Percentiles rank a stretch among this genome's conserved stretches.
Evolutionary conservation across 2,329 filamentous ascomycete species (phyloP).

Genomic region (Arthrinium puccinioides): DNA sequence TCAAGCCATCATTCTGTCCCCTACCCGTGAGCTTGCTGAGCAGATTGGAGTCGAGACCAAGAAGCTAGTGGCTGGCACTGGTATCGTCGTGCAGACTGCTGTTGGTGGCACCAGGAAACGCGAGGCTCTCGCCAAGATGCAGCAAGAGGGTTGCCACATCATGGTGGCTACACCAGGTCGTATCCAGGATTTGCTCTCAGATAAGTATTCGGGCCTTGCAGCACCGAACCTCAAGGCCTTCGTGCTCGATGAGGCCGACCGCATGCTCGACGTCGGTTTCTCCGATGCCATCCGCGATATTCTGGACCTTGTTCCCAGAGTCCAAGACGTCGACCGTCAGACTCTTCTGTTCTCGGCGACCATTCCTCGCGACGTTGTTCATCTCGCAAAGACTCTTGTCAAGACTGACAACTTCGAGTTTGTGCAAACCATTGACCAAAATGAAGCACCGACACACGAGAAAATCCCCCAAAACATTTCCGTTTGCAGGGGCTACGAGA

Average conservation of each 20-base stretch:
- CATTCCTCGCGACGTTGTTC: conserved; percentile 75
- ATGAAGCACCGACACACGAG: conserved; percentile 80
- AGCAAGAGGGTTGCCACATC: conserved; percentile 74
- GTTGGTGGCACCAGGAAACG: conserved; percentile 85
- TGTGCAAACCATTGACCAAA: conserved; percentile 75
- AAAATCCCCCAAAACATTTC: conserved; percentile 76
- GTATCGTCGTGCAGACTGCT: conserved; percentile 64
- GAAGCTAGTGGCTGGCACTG: conserved; percentile 58
- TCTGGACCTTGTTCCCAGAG: conserved; percentile 53
- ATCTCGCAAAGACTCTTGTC: conserved; percentile 70
- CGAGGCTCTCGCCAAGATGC: conserved; percentile 59
- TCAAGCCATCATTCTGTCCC: conserved; percentile 66
- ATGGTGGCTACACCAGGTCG: conserved; percentile 88
- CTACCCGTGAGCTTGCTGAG: conserved; percentile 73
- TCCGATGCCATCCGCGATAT: conserved; percentile 58
- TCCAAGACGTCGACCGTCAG: conserved; percentile 62
- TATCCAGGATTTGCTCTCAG: conserved; percentile 71
- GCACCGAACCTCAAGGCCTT: conserved; percentile 83
- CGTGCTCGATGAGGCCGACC: conserved; percentile 94
- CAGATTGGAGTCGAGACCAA: conserved; percentile 76
- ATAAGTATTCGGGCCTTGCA: conserved; percentile 53
- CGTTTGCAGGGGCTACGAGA: conserved; percentile 60
- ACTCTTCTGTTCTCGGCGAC: conserved; percentile 95
- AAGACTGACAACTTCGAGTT: conserved; percentile 77
- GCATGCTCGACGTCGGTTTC: conserved; percentile 95